Percentiles rank a stretch among this genome's conserved stretches.
phyloP scores from a whole-genome alignment of 257 asterid genomes.

The Solanum pimpinellifolium region DNA sequence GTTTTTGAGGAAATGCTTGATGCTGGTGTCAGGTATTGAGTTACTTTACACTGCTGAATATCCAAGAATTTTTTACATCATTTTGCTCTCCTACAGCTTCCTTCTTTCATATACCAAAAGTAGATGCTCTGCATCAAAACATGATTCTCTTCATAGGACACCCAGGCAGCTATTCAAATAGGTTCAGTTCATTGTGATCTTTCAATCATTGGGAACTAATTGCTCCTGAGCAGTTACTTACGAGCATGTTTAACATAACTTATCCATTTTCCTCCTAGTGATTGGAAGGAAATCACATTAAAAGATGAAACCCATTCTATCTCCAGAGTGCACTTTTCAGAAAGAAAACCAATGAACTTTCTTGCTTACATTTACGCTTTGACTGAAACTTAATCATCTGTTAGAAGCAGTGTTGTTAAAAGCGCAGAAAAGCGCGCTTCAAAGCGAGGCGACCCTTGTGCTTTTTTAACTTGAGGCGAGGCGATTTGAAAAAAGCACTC shows the following conservation, averaged over 20 bases:
- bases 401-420: not conserved
- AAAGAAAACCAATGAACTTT: not conserved
- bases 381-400: not conserved
- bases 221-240: not conserved
- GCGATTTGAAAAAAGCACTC: no score
- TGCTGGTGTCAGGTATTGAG: constrained; percentile 73
- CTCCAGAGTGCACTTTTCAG: not conserved
- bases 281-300: not conserved
- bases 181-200: not conserved
- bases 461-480: no score
- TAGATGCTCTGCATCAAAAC: not conserved
- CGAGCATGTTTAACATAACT: not conserved
- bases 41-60: not conserved
- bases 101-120: not conserved
- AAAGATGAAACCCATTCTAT: not conserved
- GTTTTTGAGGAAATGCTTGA: constrained; percentile 99
- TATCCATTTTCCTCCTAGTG: not conserved
- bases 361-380: not conserved
- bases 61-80: not conserved
- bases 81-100: not conserved
- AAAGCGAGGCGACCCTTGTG: no score
- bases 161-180: not conserved
- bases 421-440: no score
- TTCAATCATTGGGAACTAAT: not conserved
- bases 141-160: not conserved